Evolutionary conservation across 2,329 filamentous ascomycete species (phyloP), one percentile per base, ranked within the genome.

Genomic region (Akanthomyces dipterigenus): DNA sequence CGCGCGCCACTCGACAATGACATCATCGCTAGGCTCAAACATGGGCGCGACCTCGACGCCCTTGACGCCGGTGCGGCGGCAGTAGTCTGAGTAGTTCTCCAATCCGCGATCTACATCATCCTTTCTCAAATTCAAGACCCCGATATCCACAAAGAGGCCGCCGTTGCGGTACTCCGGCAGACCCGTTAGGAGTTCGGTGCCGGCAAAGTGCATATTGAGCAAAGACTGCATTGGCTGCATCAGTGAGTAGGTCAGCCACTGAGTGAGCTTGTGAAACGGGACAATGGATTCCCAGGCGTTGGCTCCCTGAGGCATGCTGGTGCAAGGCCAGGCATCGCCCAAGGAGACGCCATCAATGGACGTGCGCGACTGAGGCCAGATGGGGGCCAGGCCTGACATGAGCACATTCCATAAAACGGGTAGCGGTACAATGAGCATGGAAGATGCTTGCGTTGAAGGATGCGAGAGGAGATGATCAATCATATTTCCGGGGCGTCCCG

Each of bases 381-480:
- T 96, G 1, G 88, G 83, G 4, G 86, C 84, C 11, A 99, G 80
- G 8, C 92, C 91, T 62, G 91, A 88, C 86, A 96, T 96, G 12
- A 99, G 84, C 1, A 93, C 86, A 64, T 87, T 87, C 95, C 95
- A 99, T 8, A 99, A 80, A 0, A 93, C 93, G 1, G 93, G 91
- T 14, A 98, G 79, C 12, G 90, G 85, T 48, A 97, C 86, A 65
- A 97, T 91, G 1, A 93, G 91, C 53, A 92, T 89, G 0, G 92
- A 96, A 1, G 91, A 90, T 16, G 91, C 91, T 70, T 93, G 88
- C 5, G 93, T 97, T 2, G 91, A 88, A 1, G 93, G 90, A 71
- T 98, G 95, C 3, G 90, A 89, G 43, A 98, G 83, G n/a, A 98
- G 85, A 71, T 96, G 93, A 74, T 98, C 91, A 64, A 98, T 86